phyloP scores from a whole-genome alignment of 139 green algal species.

The Eudorina sp. region DNA sequence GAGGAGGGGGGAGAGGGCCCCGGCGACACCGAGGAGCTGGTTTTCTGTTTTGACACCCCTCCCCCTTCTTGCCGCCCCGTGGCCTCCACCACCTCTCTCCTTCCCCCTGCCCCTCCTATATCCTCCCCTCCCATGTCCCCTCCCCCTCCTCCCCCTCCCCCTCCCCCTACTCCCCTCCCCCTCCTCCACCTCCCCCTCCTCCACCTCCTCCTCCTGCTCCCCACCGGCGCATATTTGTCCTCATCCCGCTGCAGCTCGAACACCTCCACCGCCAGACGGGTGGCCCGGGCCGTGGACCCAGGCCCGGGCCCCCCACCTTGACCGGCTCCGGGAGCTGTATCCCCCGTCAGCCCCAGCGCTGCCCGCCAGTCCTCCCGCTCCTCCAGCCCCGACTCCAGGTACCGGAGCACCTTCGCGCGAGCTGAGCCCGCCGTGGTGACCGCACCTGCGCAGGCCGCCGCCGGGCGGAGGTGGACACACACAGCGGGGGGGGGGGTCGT shows the following conservation, averaged over 20 bases:
- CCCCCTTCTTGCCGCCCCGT: no score
- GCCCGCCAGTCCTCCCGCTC: constrained; percentile 21
- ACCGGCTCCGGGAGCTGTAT: not conserved
- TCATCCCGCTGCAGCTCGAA: constrained; percentile 26
- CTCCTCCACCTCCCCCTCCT: not conserved
- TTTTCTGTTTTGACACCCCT: no score
- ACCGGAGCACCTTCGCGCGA: constrained; percentile 1
- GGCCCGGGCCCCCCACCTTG: not conserved
- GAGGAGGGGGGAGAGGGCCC: no score
- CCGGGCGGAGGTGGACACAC: no score
- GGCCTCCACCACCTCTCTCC: no score
- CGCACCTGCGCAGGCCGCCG: not conserved
- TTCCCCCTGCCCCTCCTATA: not conserved
- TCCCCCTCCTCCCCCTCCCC: not conserved
- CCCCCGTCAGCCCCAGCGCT: not conserved
- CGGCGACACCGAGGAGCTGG: no score
- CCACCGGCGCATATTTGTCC: constrained; percentile 29
- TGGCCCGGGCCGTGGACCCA: not conserved
- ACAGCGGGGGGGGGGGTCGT: not conserved
- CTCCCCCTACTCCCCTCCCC: not conserved
- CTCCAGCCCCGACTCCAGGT: constrained; percentile 2
- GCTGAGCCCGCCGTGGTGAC: not conserved
- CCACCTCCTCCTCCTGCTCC: not conserved
- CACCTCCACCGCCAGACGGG: not conserved
- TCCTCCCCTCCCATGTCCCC: no score